Percentiles rank a stretch among this genome's conserved stretches.
These are phyloP conservation scores for Alloteropsis semialata DNA, from an alignment of 176 grass and related monocot species.

Conservation along the genomic window DNA sequence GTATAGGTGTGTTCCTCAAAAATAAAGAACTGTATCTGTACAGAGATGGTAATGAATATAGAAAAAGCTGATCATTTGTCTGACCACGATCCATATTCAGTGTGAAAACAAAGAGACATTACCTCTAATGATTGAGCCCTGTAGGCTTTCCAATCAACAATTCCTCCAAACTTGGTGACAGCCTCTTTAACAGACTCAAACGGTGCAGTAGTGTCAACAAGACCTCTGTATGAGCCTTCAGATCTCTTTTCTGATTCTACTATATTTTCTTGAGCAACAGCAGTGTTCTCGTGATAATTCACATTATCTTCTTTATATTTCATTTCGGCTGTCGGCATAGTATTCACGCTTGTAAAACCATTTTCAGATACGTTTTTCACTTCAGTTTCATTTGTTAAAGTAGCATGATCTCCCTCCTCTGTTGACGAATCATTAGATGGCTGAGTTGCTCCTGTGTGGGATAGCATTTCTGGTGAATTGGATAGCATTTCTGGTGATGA, in stretches of 20 bases:
- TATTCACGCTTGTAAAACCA: conserved; percentile 9
- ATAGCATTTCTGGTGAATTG: not conserved
- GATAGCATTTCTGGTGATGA: conserved; percentile 2
- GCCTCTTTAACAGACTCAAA: conserved; percentile 93
- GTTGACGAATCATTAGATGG: conserved; percentile 1
- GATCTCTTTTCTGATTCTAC: conserved; percentile 33
- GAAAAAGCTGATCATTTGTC: not conserved
- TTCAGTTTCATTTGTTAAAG: conserved; percentile 28
- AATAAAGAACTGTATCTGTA: not conserved
- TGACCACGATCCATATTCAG: not conserved
- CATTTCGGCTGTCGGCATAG: conserved; percentile 10
- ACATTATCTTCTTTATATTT: conserved; percentile 29
- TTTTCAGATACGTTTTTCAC: conserved; percentile 12
- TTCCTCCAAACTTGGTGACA: conserved; percentile 91
- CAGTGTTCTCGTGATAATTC: conserved; percentile 13
- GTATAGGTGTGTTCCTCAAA: conserved; percentile 8
- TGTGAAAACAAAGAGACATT: conserved; percentile 22
- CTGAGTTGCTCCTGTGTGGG: not conserved
- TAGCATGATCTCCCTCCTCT: not conserved
- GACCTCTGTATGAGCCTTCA: conserved; percentile 45
- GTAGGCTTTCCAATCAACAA: conserved; percentile 95
- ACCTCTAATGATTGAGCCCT: conserved; percentile 71
- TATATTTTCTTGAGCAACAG: conserved; percentile 23
- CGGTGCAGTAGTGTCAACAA: conserved; percentile 73
- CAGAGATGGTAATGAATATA: conserved; percentile 11